Evolutionary conservation across 495 filamentous ascomycete species (phyloP).

Genomic region (Xylaria longipes): DNA sequence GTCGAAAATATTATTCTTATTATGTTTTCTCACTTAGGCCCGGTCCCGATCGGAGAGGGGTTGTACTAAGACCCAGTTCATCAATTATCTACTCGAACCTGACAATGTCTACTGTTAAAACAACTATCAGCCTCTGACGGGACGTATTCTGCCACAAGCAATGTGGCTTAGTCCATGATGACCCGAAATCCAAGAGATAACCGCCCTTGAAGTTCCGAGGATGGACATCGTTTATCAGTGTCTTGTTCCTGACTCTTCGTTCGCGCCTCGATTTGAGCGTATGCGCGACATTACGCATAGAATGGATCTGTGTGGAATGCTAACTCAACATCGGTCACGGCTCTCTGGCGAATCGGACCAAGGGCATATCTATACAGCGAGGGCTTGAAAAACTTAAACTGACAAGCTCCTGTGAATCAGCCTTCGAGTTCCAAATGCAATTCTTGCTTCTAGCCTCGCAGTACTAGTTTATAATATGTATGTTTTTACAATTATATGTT

Average conservation of each 20-base stretch:
- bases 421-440: too few relatives aligned
- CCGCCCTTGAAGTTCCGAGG: conserved; percentile 8
- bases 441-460: not conserved
- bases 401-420: not conserved
- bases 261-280: conserved; percentile 2
- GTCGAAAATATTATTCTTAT: not conserved
- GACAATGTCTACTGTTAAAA: not conserved
- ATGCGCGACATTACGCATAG: conserved; percentile 10
- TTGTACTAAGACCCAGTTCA: not conserved
- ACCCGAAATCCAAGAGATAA: not conserved
- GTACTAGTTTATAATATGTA: not conserved
- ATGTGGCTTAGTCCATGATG: conserved; percentile 1
- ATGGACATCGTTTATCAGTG: not conserved
- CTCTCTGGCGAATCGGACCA: not conserved
- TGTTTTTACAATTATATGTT: too few relatives aligned
- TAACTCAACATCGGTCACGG: not conserved
- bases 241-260: not conserved
- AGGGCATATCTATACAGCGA: not conserved
- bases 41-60: not conserved
- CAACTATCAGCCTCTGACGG: not conserved
- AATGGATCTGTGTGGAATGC: conserved; percentile 5
- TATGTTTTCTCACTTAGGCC: not conserved
- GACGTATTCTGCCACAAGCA: conserved; percentile 4
- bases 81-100: not conserved
- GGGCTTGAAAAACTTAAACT: conserved; percentile 3